Evolutionary conservation across 2,329 filamentous ascomycete species (phyloP), one percentile per base, ranked within the genome.

Genomic region (Colletotrichum spinosum): DNA sequence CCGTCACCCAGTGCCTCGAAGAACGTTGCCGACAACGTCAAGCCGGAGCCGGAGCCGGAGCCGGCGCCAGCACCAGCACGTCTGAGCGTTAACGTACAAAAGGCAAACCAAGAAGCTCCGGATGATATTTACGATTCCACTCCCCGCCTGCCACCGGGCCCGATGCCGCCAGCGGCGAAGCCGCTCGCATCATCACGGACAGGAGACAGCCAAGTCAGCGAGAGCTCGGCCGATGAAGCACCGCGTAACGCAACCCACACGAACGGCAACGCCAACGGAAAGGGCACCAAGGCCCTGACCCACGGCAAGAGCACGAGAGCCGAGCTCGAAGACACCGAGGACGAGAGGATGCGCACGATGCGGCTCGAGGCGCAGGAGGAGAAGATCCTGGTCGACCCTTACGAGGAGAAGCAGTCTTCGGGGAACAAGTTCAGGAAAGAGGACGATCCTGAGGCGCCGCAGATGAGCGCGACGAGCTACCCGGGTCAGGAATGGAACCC

Each of bases 401-500:
- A 72, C 12, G 73, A 76, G 60, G 69, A 72, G 49, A 59, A 52
- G 11, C 59, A 68, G 38, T 64, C 65, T 15, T 69, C 62, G 7
- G 66, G 74, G 48, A 73, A 77, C 8, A 77, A 75, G 7, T 74
- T 76, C 33, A 77, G 77, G 35, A 76, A 77, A 55, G 72, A 70
- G 52, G 76, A 79, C 45, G 78, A 81, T 38, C 79, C 82, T n/a
- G 80, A 82, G 12, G 74, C 79, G 72, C 83, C 85, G 11, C 79
- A 83, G 64, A 92, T 92, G 90, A 84, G 81, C 52, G 89, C 88
- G 7, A 89, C 88, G 11, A 88, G 85, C 72, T 92, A 91, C 74
- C 90, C 90, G 0, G 90, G 90, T 0, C 88, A 91, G 77, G 89
- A 92, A 74, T 92, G 90, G 89, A 86, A 86, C 70, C 88, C 88